Evolutionary conservation across 75 land plant species (phyloP), one percentile per base, ranked within the genome.

Genomic region (Selaginella tamariscina): DNA sequence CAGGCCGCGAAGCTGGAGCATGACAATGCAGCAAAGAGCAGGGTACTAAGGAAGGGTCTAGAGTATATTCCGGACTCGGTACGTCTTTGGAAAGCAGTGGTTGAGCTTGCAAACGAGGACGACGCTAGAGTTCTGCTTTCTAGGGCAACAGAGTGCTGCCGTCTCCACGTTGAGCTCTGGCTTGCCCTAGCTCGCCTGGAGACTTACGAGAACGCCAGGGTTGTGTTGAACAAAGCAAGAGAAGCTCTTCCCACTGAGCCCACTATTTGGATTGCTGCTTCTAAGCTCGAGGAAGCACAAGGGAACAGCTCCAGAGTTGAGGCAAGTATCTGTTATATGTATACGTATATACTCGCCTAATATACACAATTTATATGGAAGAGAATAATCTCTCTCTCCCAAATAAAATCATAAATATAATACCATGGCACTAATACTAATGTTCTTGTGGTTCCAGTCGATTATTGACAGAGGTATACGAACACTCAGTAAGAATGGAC

Each of bases 221-320:
- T 79, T 68, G 97, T 92, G 18, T 81, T 92, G 0, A 92, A 92
- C 77, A 84, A 57, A 67, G 97, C 97, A 2, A 81, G 89, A 63
- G 87, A 84, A 70, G 82, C n/a, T 59, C 24, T 74, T 1, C 76
- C 73, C 1, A 74, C 76, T 0, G 76, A 74, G 65, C 64, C 76
- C 1, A 69, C 88, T 1, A 93, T 89, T 54, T 93, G 98, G 98
- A 93, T 89, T 1, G 88, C 90, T 33, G 95, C 91, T 31, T 89
- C 98, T 0, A 93, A 93, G 81, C 77, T 93, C 57, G 98, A 93
- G 70, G 98, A 93, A 67, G 98, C 98, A 1, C 86, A 89, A 80
- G 90, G 95, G 11, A 93, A 89, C 70, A 5, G 5, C 21, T 59
- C 62, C 9, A 5, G 21, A 5, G 62, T 59, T 5, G 62, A 27